phyloP scores from a whole-genome alignment of 2,329 filamentous ascomycete species.

The Cercospora berteroae region DNA sequence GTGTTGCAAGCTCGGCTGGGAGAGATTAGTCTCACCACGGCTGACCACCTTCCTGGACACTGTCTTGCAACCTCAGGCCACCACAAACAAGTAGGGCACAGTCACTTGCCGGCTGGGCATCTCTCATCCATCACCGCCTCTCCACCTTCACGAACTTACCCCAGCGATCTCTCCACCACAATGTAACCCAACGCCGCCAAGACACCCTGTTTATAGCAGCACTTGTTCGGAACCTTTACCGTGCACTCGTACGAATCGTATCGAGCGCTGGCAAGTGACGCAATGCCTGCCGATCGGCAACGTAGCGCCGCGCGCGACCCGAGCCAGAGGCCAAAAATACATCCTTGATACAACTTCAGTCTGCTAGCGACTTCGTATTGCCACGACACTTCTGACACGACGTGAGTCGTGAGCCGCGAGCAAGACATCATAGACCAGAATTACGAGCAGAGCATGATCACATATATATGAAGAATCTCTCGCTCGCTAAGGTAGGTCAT shows the following conservation, averaged over 20 bases:
- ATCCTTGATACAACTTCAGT: not conserved
- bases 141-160: not conserved
- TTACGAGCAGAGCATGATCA: not conserved
- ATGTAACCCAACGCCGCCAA: not conserved
- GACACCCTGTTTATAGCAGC: not conserved
- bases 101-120: not conserved
- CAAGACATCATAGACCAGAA: not conserved
- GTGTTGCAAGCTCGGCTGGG: not conserved
- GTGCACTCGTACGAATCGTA: not conserved
- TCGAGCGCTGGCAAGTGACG: not conserved
- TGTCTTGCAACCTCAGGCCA: not conserved
- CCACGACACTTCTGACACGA: not conserved
- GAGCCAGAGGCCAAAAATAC: constrained; percentile 1
- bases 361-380: constrained; percentile 1
- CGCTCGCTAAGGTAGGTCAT: not conserved
- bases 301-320: not conserved
- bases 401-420: not conserved
- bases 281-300: not conserved
- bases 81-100: not conserved
- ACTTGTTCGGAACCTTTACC: not conserved
- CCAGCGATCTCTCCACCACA: not conserved
- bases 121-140: not conserved
- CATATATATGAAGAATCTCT: not conserved
- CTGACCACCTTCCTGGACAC: not conserved
- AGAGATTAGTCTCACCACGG: not conserved